phyloP scores from a whole-genome alignment of 176 grass and related monocot genomes.

The Paspalum vaginatum region DNA sequence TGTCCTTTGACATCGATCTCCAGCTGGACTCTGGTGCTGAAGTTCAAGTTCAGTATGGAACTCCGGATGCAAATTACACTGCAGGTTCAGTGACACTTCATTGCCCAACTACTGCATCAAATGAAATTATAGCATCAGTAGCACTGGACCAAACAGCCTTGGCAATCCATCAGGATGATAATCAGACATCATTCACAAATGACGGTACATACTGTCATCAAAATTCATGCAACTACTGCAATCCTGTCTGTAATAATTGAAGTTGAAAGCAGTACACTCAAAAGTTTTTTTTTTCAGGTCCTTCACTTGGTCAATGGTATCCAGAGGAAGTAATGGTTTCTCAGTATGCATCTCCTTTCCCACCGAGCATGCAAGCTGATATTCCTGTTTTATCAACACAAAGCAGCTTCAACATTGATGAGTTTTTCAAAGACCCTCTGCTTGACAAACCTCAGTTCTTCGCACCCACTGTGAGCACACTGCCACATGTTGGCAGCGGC shows the following conservation, averaged over 20 bases:
- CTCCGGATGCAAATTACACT: not conserved
- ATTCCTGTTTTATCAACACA: slow-evolving; percentile 27
- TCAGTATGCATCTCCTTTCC: not conserved
- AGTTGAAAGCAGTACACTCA: not conserved
- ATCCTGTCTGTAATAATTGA: not conserved
- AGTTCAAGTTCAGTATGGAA: not conserved
- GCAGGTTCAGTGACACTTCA: slow-evolving; percentile 20
- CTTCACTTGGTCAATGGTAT: not conserved
- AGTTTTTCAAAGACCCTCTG: not conserved
- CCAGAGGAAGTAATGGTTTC: not conserved
- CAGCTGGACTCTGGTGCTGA: slow-evolving; percentile 10
- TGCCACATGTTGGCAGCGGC: not conserved
- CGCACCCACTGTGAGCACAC: not conserved
- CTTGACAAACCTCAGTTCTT: not conserved
- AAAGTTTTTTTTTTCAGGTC: slow-evolving; percentile 18
- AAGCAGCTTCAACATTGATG: slow-evolving; percentile 15
- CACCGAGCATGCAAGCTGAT: not conserved
- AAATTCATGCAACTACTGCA: not conserved
- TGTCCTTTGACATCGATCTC: slow-evolving; percentile 27
- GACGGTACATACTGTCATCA: slow-evolving; percentile 4
- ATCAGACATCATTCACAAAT: not conserved
- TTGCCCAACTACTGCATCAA: not conserved
- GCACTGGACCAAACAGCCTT: slow-evolving; percentile 21
- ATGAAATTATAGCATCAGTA: slow-evolving; percentile 28
- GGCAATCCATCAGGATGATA: not conserved